Conservation (phyloP, 2,329 filamentous ascomycete genomes). For the Neurospora sp. region DNA sequence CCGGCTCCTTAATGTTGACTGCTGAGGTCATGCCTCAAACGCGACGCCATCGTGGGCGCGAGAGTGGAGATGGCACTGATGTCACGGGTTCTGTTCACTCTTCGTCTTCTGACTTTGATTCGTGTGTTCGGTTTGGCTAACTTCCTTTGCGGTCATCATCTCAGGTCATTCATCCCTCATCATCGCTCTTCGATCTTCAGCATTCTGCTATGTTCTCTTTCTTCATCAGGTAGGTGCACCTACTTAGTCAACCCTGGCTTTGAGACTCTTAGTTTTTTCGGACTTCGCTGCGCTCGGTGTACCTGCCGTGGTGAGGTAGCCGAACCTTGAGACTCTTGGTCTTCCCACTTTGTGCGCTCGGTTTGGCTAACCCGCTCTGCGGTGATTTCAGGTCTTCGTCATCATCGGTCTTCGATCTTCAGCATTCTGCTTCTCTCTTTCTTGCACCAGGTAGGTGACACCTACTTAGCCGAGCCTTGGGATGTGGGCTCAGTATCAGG, state of each 20-base stretch:
- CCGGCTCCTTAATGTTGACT: background rate
- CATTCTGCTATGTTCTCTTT: background rate
- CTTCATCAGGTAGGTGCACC: background rate
- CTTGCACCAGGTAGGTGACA: background rate
- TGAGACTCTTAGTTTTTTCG: no score
- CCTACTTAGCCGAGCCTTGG: background rate
- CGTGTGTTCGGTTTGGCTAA: background rate
- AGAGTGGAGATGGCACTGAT: background rate
- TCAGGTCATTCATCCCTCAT: background rate
- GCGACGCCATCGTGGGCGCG: background rate
- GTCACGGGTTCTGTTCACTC: background rate
- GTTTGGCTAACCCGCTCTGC: background rate
- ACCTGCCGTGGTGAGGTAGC: no score
- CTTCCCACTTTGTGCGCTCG: background rate
- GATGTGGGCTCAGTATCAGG: background rate
- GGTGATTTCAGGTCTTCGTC: background rate
- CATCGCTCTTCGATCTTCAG: background rate
- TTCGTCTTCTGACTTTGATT: background rate
- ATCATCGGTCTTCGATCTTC: background rate
- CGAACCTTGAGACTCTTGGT: background rate
- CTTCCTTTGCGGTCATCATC: background rate
- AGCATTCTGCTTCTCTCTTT: background rate
- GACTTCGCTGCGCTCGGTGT: no score
- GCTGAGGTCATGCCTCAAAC: background rate
- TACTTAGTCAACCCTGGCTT: no score